Percentiles rank a stretch among this genome's conserved stretches.
Conservation (phyloP, 2,329 filamentous ascomycete genomes). For the Beauveria scarabaeidicola region DNA sequence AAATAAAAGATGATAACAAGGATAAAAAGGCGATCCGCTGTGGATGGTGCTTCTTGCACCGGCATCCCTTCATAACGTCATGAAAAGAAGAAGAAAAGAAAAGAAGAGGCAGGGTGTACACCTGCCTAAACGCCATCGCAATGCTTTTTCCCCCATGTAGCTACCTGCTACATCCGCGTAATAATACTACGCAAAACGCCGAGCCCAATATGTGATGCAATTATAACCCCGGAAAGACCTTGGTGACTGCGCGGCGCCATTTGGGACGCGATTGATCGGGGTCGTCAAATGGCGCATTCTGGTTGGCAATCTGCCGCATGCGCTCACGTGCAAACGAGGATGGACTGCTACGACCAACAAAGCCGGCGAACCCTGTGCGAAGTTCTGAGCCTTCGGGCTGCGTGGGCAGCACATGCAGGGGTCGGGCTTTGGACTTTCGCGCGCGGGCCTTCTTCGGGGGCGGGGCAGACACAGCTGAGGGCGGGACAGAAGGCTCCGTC, state of each 20-base stretch:
- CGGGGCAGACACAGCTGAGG: neutral
- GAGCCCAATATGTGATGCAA: neutral
- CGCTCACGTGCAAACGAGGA: constrained; percentile 36
- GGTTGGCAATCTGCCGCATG: constrained; percentile 35
- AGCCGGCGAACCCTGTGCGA: constrained; percentile 16
- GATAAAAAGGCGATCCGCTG: neutral
- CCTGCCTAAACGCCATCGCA: neutral
- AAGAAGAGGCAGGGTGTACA: neutral
- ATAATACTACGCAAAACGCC: neutral
- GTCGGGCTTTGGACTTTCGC: constrained; percentile 13
- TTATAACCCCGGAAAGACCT: constrained; percentile 33
- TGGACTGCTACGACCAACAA: constrained; percentile 30
- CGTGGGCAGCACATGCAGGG: constrained; percentile 27
- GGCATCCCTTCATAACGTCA: constrained; percentile 7
- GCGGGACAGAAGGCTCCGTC: neutral
- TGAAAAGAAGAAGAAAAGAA: constrained; percentile 1
- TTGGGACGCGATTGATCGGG: constrained; percentile 30
- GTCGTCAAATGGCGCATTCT: constrained; percentile 35
- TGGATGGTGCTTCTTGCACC: neutral
- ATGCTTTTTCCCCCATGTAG: constrained; percentile 2
- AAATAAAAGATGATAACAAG: neutral
- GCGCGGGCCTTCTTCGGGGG: constrained; percentile 13
- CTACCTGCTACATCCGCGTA: neutral
- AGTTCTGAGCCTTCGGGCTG: constrained; percentile 28
- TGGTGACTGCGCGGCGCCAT: constrained; percentile 34